A percentile compares a stretch with the other conserved stretches of the same genome.
Conservation (phyloP, 805 yeast species). For the Suhomyces tanzawaensis region DNA sequence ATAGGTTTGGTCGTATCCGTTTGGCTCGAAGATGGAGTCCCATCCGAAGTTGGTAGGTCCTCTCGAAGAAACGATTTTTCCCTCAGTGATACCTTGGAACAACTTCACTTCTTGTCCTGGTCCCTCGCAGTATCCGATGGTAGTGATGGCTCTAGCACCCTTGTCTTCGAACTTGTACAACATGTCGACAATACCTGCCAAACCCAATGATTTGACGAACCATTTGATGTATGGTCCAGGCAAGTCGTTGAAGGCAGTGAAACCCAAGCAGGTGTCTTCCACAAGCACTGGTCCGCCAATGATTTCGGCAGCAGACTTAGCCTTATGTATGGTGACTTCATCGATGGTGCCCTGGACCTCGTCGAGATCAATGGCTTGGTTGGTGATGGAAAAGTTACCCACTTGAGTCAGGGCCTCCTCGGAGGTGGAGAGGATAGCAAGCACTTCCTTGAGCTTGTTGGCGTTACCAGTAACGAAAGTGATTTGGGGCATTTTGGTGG, state of each 20-base stretch:
- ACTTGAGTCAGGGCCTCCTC: constrained; percentile 23
- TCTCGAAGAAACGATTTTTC: constrained; percentile 70
- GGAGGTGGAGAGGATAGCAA: constrained; percentile 56
- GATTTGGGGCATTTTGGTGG: no score
- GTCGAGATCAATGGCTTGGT: constrained; percentile 72
- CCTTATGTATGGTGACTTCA: constrained; percentile 79
- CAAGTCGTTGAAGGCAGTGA: constrained; percentile 69
- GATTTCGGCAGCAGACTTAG: constrained; percentile 64
- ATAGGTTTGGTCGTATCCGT: constrained; percentile 63
- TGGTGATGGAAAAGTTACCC: constrained; percentile 53
- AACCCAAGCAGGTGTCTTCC: constrained; percentile 91
- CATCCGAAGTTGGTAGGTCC: constrained; percentile 90
- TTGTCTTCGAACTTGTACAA: constrained; percentile 79
- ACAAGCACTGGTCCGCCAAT: constrained; percentile 82
- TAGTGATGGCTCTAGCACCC: constrained; percentile 83
- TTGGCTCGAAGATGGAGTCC: constrained; percentile 89
- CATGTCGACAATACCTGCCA: constrained; percentile 74
- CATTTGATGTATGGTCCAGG: constrained; percentile 97
- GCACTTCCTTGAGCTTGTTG: constrained; percentile 83
- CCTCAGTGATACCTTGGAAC: constrained; percentile 83
- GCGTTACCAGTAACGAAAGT: constrained; percentile 86
- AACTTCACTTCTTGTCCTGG: constrained; percentile 69
- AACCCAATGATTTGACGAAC: constrained; percentile 78
- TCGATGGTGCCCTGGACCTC: constrained; percentile 89
- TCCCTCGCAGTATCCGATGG: constrained; percentile 87